These are phyloP conservation scores for Apophysomyces elegans DNA, from an alignment of 371 early-diverging fungal species.

Conservation along the genomic window DNA sequence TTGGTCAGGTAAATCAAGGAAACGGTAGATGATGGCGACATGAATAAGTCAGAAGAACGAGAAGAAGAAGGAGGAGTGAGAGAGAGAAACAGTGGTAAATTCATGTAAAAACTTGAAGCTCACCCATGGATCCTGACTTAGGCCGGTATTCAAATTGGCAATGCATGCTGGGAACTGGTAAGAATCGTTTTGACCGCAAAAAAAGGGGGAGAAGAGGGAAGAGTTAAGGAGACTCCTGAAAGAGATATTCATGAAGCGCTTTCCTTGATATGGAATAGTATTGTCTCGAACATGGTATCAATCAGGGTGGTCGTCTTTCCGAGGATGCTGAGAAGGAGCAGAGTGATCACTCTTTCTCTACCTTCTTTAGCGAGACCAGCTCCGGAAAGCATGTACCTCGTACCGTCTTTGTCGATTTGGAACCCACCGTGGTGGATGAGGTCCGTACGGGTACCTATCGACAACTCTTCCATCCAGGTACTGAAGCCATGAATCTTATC, in stretches of 20 bases:
- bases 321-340: slow-evolving; percentile 53
- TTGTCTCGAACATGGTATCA: slow-evolving; percentile 94
- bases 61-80: not conserved
- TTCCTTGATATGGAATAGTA: slow-evolving; percentile 41
- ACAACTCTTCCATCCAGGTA: slow-evolving; percentile 97
- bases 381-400: slow-evolving; percentile 98
- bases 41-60: not conserved
- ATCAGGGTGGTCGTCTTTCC: slow-evolving; percentile 84
- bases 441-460: slow-evolving; percentile 96
- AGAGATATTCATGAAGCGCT: not conserved
- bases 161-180: slow-evolving; percentile 97
- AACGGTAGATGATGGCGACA: too few relatives aligned
- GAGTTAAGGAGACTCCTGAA: slow-evolving; percentile 29
- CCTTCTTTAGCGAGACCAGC: slow-evolving; percentile 96
- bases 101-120: not conserved
- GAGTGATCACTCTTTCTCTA: slow-evolving; percentile 39
- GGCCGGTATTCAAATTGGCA: slow-evolving; percentile 99
- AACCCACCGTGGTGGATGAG: slow-evolving; percentile 98
- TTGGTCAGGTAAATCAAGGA: slow-evolving; percentile 75
- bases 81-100: not conserved
- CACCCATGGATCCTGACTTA: slow-evolving; percentile 52
- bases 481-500: slow-evolving; percentile 57
- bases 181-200: slow-evolving; percentile 3
- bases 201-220: too few relatives aligned
- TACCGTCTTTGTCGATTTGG: slow-evolving; percentile 97